Percentiles rank a stretch among this genome's conserved stretches.
Evolutionary conservation across 2,329 filamentous ascomycete species (phyloP).

Genomic region (Fusarium transvaalense): DNA sequence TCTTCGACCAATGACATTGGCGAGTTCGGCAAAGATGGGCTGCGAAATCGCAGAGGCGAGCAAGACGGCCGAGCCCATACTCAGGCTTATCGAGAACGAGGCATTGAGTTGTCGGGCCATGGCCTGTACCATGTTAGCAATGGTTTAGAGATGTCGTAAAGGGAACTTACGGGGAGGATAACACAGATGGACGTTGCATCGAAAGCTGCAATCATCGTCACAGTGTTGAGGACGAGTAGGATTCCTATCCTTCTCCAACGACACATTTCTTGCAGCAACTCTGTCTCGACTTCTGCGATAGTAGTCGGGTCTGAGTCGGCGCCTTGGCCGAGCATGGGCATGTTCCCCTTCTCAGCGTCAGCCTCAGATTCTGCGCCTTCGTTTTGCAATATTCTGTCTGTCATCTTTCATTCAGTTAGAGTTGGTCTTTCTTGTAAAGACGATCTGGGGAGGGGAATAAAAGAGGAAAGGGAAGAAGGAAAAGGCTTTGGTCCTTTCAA

Average conservation of each 20-base stretch:
- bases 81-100: slow-evolving; percentile 43
- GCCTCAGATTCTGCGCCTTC: background rate
- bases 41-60: slow-evolving; percentile 73
- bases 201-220: slow-evolving; percentile 45
- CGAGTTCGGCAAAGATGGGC: slow-evolving; percentile 59
- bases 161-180: slow-evolving; percentile 43
- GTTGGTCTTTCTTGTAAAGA: background rate
- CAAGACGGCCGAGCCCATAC: slow-evolving; percentile 73
- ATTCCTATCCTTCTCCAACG: slow-evolving; percentile 33
- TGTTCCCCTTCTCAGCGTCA: background rate
- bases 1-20: slow-evolving; percentile 54
- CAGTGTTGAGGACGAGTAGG: slow-evolving; percentile 38
- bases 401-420: background rate
- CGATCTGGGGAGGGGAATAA: background rate
- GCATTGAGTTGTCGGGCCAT: slow-evolving; percentile 46
- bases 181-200: slow-evolving; percentile 49
- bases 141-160: background rate
- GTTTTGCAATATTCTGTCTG: background rate
- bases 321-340: background rate
- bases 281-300: background rate
- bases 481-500: background rate
- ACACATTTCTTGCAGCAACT: background rate
- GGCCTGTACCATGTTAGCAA: slow-evolving; percentile 28
- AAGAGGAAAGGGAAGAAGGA: background rate
- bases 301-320: background rate